Conservation (phyloP, 2,329 filamentous ascomycete species). For the Sordariomycetes sp. region DNA sequence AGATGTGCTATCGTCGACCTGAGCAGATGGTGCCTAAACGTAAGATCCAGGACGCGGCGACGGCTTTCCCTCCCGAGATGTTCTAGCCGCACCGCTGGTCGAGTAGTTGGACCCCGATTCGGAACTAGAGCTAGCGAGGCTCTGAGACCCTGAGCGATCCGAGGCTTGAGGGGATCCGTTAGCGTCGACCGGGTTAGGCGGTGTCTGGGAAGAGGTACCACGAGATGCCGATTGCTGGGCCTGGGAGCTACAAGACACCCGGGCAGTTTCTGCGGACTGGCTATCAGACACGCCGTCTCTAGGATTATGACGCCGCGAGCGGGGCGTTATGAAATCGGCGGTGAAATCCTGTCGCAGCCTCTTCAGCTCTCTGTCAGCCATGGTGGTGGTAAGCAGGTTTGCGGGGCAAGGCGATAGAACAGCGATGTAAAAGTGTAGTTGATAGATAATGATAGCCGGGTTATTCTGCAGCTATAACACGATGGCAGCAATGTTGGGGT, state of each 20-base stretch:
- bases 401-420: neutral
- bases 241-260: neutral
- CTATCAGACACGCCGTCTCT: neutral
- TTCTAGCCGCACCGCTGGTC: too few relatives aligned
- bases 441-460: neutral
- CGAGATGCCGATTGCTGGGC: neutral
- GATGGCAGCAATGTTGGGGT: neutral
- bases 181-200: neutral
- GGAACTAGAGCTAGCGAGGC: too few relatives aligned
- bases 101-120: neutral
- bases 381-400: neutral
- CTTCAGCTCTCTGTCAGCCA: conserved; percentile 2
- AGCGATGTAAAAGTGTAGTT: neutral
- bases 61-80: too few relatives aligned
- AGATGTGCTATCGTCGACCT: neutral
- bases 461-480: neutral
- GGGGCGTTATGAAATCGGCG: neutral
- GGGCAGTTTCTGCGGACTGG: neutral
- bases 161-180: neutral
- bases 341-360: neutral
- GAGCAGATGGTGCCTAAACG: neutral
- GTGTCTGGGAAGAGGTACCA: neutral
- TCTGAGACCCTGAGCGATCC: neutral
- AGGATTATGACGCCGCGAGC: neutral
- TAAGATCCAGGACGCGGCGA: too few relatives aligned